Base-by-base conservation (phyloP, 352 stramenopile genomes). In the Bremia lactucae region DNA sequence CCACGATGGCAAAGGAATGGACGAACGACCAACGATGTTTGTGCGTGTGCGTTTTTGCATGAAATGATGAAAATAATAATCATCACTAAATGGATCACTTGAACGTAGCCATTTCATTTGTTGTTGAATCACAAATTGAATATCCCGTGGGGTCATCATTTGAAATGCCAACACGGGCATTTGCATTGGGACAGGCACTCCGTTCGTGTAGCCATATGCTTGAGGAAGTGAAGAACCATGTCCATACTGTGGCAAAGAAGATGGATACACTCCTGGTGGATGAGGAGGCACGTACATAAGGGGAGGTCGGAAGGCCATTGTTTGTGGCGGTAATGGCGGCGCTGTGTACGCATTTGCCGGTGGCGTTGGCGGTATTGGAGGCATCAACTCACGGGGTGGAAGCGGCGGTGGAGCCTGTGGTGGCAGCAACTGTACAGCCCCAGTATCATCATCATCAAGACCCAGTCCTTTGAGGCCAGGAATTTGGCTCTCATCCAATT, bases 31-130 rank as follows among this genome's bases (percentile, higher is more conserved):
- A 19, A 56, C 40, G 9, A 48, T 49, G 3, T 45, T 59, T 23
- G 31, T 38, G 10, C 74, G 71, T 25, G 65, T 57, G 10, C 76
- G 72, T 59, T 92, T 92, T 58, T 87, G 72, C 57, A 77, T 59
- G 29, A 73, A 85, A 47, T 89, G 89, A 57, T 89, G 72, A 46
- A 86, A 92, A 42, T 89, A 92, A 48, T 92, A 89, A 56, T 92
- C 79, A 48, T 92, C 79, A 51, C 76, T 92, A 56, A 89, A 92
- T 36, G 79, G 79, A 36, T 92, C 79, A 45, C 76, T 88, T n/a
- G 65, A 79, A 16, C 77, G 76, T 20, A 92, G 65, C 62, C 79
- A 73, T 67, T 92, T 92, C 70, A 85, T 77, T 40, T 88, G 76
- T 44, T 86, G 72, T 51, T 92, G 79, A 42, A 87, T 65, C 16